Base-by-base conservation (phyloP, 169 alveolate genomes). In the Cryptosporidium tyzzeri region DNA sequence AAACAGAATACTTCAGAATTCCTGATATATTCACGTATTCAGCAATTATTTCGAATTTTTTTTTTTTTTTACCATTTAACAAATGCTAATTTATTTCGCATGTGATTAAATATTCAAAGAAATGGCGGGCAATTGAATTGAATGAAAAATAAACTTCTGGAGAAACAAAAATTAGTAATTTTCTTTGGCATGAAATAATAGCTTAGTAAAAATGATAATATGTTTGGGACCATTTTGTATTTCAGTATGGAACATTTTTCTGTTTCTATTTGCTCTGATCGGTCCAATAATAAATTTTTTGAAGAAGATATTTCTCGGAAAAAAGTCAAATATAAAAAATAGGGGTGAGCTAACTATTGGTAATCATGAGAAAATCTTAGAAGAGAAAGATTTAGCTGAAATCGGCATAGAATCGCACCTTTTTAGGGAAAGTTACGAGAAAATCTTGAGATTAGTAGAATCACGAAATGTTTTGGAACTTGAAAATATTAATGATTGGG, bases 221-320 rank as follows among this genome's bases (percentile, higher is more conserved):
- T 80, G 89, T 18, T 33, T 80, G 16, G 89, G 89, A 2, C 89
- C 89, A 7, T 62, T 80, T 23, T 80, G 89, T 23, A 80, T 80
- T 35, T 80, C 89, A 21, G n/a, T 80, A 18, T 80, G 89, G 89
- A 59, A 80, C 14, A 41, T 80, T 6, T 0, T 59, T 10, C 50
- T 80, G 58, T 80, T 80, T 26, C 18, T 80, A 14, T n/a, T 65
- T 10, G 73, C 69, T 44, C 29, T 80, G 7, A 45, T 80, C 7
- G 50, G 35, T 8, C 89, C 89, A 26, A 29, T 80, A 16, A 23
- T 21, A 3, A 80, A 62, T 16, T 21, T 80, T 8, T 80, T 80
- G 41, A 59, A 41, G 31, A 59, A 7, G 16, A 29, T 18, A 45
- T 67, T 48, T 21, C n/a, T 23, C 14, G n/a, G 37, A 62, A 48